Base-by-base conservation (phyloP, 768 basidiomycete genomes). In the Podaxis carcinomalis region DNA sequence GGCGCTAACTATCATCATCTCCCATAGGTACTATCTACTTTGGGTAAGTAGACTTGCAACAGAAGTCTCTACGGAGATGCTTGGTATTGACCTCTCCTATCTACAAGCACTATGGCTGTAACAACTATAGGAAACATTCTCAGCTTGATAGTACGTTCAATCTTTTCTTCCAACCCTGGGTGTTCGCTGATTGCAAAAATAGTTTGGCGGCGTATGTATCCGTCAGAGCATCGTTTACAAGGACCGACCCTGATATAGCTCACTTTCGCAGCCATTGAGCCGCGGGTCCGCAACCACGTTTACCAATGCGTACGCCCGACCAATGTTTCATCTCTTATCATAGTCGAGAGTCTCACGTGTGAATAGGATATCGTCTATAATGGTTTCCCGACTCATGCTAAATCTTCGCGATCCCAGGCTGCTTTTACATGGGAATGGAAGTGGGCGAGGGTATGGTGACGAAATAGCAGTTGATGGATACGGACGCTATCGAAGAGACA, bases 21-120 rank as follows among this genome's bases (percentile, higher is more conserved):
- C 32, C 51, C 7, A 6, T 37, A 78, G 78, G 78, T 5, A 70
- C 74, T 7, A 63, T 78, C 14, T 80, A 80, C 62, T 80, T 78
- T 65, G 76, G 68, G 78, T 77, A 58, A 62, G 69, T 51, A 32
- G 32, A 32, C 2, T 16, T 3, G 11, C 25, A 23, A 9, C 47
- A 49, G 11, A 4, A 28, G 16, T 19, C n/a, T 6, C 27, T 28
- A 32, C 7, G 32, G 7, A 32, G 32, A 1, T 32, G 32, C 3
- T 59, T 63, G 3, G 65, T 67, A 56, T 28, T 64, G 19, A 40
- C 16, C 11, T n/a, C 57, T 35, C n/a, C 7, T 5, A 35, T 7
- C 21, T 10, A 3, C 14, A 57, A 32, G 57, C 10, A 21, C 36
- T 5, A 50, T 57, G 57, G 57, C 37, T 28, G 35, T 37, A n/a